Percentiles rank a stretch among this genome's conserved stretches.
Evolutionary conservation across 1,284 basidiomycete genomes (phyloP).

Genomic region (Ustilago crameri): DNA sequence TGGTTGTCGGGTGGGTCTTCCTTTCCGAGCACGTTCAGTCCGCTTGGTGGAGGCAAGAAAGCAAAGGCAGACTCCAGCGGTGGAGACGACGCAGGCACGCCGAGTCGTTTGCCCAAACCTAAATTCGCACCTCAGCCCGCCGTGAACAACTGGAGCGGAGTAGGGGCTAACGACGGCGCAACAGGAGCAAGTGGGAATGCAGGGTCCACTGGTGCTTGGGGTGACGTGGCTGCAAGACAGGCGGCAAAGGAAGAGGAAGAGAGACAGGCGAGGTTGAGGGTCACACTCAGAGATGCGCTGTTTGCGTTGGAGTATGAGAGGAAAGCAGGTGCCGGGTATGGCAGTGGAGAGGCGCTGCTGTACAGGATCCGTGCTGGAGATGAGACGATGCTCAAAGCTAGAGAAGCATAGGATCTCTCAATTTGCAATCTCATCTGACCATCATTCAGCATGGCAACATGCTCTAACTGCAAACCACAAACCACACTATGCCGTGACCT

Average conservation of each 20-base stretch:
- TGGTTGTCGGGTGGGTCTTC: constrained; percentile 47
- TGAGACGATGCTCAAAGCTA: constrained; percentile 17
- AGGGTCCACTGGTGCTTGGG: constrained; percentile 57
- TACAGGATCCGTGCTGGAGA: constrained; percentile 36
- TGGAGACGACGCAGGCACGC: constrained; percentile 23
- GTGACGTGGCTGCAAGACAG: constrained; percentile 61
- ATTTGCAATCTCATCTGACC: background rate
- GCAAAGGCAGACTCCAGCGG: constrained; percentile 23
- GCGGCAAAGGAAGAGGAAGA: constrained; percentile 63
- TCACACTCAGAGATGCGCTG: constrained; percentile 62
- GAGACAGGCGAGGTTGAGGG: constrained; percentile 50
- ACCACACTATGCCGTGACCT: too few relatives aligned
- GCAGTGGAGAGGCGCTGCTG: constrained; percentile 42
- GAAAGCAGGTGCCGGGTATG: constrained; percentile 33
- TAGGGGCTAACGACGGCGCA: constrained; percentile 9
- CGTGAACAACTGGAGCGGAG: constrained; percentile 27
- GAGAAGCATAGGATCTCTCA: constrained; percentile 5
- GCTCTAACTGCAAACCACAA: too few relatives aligned
- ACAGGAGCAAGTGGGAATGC: constrained; percentile 1
- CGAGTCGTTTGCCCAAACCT: constrained; percentile 55
- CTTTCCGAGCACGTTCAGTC: constrained; percentile 31
- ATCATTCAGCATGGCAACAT: background rate
- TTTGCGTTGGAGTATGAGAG: constrained; percentile 61
- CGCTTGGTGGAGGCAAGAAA: constrained; percentile 36
- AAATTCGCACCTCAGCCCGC: constrained; percentile 60